Evolutionary conservation across 371 early-diverging fungal species (phyloP).

Genomic region (Conidiobolus coronatus): DNA sequence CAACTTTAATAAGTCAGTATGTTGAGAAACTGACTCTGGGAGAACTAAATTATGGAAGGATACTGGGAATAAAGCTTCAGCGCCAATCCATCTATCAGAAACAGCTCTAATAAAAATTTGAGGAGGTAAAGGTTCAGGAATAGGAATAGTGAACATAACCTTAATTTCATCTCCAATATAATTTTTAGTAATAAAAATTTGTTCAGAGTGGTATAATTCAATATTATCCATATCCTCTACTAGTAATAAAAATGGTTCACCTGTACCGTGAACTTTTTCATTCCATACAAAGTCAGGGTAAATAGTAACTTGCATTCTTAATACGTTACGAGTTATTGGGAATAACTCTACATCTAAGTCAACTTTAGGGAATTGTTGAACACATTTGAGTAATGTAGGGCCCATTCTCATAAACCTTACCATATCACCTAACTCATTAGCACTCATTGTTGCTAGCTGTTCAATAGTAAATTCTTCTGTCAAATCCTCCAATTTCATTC

Average conservation of each 20-base stretch:
- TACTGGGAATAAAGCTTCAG: slow-evolving; percentile 70
- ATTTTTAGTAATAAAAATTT: slow-evolving; percentile 55
- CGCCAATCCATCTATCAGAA: slow-evolving; percentile 87
- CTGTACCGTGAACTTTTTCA: slow-evolving; percentile 59
- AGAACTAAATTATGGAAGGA: slow-evolving; percentile 79
- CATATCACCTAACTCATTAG: slow-evolving; percentile 62
- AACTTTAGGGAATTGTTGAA: slow-evolving; percentile 83
- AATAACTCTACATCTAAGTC: slow-evolving; percentile 73
- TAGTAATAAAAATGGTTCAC: slow-evolving; percentile 80
- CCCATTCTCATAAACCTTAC: slow-evolving; percentile 67
- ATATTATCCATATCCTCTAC: slow-evolving; percentile 89
- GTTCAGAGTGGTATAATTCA: slow-evolving; percentile 65
- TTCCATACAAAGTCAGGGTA: slow-evolving; percentile 87
- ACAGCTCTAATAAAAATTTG: slow-evolving; percentile 82
- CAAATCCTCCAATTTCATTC: slow-evolving; percentile 47
- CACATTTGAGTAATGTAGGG: slow-evolving; percentile 36
- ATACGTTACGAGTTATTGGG: slow-evolving; percentile 74
- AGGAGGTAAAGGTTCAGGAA: slow-evolving; percentile 87
- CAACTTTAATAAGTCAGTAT: slow-evolving; percentile 81
- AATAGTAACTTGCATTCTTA: slow-evolving; percentile 72
- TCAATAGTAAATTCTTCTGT: slow-evolving; percentile 29
- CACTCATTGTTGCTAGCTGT: slow-evolving; percentile 65
- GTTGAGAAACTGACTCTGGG: slow-evolving; percentile 82
- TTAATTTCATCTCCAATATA: slow-evolving; percentile 45
- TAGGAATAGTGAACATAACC: slow-evolving; percentile 71